Evolutionary conservation across 805 yeast species (phyloP).

Genomic region (Teunomyces kruisii): DNA sequence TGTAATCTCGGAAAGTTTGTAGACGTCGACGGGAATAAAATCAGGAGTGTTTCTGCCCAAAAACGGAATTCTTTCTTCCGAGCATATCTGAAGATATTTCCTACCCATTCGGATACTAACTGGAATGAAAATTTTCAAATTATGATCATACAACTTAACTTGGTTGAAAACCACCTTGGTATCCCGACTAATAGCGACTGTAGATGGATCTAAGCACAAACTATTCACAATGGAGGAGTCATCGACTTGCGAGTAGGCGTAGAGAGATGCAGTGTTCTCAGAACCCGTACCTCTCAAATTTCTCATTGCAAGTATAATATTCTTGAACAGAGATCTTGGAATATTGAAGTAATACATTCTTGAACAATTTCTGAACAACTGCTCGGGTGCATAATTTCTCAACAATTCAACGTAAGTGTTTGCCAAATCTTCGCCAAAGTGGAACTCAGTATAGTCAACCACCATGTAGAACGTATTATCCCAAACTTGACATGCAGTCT

Average conservation of each 20-base stretch:
- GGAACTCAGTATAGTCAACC: constrained; percentile 67
- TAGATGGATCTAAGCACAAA: constrained; percentile 35
- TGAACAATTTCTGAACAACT: constrained; percentile 51
- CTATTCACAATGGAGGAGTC: constrained; percentile 30
- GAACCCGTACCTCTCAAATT: constrained; percentile 20
- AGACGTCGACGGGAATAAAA: constrained; percentile 36
- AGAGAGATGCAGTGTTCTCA: constrained; percentile 16
- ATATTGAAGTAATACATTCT: constrained; percentile 53
- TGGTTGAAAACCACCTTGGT: constrained; percentile 34
- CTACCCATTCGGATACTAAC: constrained; percentile 70
- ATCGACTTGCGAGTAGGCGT: constrained; percentile 36
- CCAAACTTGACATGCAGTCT: constrained; percentile 70
- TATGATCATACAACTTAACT: constrained; percentile 48
- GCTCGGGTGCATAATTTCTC: constrained; percentile 50
- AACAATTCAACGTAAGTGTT: constrained; percentile 35
- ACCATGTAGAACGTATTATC: constrained; percentile 61
- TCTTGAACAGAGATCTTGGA: constrained; percentile 24
- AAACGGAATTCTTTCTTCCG: constrained; percentile 20
- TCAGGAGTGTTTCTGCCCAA: constrained; percentile 22
- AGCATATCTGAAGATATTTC: constrained; percentile 55
- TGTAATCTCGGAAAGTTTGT: constrained; percentile 30
- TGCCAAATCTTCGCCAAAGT: constrained; percentile 25
- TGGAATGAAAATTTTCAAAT: constrained; percentile 52
- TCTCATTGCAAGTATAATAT: constrained; percentile 15
- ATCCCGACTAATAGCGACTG: constrained; percentile 35